Evolutionary conservation across 495 filamentous ascomycete genomes (phyloP).

Genomic region (Pyrenopolyporus hunteri): DNA sequence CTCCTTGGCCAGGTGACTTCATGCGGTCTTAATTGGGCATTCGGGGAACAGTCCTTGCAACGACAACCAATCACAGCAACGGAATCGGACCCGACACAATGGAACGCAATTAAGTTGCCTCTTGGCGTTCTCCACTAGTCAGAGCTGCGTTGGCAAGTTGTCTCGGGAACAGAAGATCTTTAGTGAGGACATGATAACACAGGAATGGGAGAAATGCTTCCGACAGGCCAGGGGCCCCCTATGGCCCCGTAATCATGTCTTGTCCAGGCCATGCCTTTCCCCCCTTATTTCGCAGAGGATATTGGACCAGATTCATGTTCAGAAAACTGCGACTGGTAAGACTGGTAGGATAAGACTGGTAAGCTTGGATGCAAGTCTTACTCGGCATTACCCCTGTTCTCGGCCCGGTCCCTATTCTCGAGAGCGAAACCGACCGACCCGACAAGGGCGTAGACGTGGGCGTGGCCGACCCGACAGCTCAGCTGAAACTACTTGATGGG

Average conservation of each 20-base stretch:
- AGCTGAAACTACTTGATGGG: slow-evolving; percentile 19
- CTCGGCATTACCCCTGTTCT: slow-evolving; percentile 16
- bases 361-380: slow-evolving; percentile 12
- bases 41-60: slow-evolving; percentile 15
- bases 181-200: slow-evolving; percentile 27
- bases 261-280: slow-evolving; percentile 1
- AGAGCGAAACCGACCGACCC: slow-evolving; percentile 16
- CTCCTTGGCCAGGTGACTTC: slow-evolving; percentile 11
- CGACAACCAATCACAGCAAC: slow-evolving; percentile 25
- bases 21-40: slow-evolving; percentile 11
- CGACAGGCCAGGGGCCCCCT: slow-evolving; percentile 7
- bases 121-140: slow-evolving; percentile 32
- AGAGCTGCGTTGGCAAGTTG: slow-evolving; percentile 34
- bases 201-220: slow-evolving; percentile 5
- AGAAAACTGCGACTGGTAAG: slow-evolving; percentile 2
- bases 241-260: slow-evolving; percentile 2
- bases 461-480: slow-evolving; percentile 29
- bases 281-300: not conserved
- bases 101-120: slow-evolving; percentile 34
- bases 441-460: too few species aligned
- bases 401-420: slow-evolving; percentile 23
- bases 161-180: slow-evolving; percentile 31
- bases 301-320: slow-evolving; percentile 7
- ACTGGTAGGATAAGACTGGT: too few species aligned
- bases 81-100: slow-evolving; percentile 29